Evolutionary conservation across 1,284 basidiomycete species (phyloP), one percentile per base, ranked within the genome.

Genomic region (Austropuccinia psidii): DNA sequence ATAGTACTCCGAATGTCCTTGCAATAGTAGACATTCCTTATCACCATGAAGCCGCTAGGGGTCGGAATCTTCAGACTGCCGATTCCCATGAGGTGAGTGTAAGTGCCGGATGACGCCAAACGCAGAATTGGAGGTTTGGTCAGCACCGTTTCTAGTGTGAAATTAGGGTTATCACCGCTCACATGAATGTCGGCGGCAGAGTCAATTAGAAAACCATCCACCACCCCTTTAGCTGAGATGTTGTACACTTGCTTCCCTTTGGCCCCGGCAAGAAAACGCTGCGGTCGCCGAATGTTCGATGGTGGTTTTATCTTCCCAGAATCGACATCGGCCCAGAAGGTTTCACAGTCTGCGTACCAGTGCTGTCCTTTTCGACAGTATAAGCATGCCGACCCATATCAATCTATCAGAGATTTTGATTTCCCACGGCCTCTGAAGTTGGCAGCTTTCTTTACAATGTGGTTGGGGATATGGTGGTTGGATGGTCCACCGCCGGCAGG

Each of bases 321-420:
- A 3, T 1, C n/a, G 0, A 62, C 60, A 47, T 62, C 35, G 5
- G 43, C 24, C 60, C 60, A 62, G 24, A 24, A 62, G 4, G n/a
- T 29, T 9, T 31, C 29, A 57, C 54, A 57, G 27, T 57, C 54
- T 13, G 54, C n/a, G 54, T 57, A 57, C 54, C 54, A 57, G 54
- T 57, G 8, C 7, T 19, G 27, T 6, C 9, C 21, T 17, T 47
- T 27, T 4, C 24, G 5, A 21, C 60, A 62, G 39, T 43, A 62
- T 2, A 62, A 21, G 24, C 60, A 62, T 11, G 60, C 41, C 17
- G 43, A 62, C 0, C 39, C 60, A 39, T 11, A 45, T 7, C 21
- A 6, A 6, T 24, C 37, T 29, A 15, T 45, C 0, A 62, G 24
- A 1, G 39, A 62, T 0, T 62, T 19, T 0, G 35, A 13, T n/a